phyloP scores from a whole-genome alignment of 202 grass and related monocot species.

The Digitaria exilis region DNA sequence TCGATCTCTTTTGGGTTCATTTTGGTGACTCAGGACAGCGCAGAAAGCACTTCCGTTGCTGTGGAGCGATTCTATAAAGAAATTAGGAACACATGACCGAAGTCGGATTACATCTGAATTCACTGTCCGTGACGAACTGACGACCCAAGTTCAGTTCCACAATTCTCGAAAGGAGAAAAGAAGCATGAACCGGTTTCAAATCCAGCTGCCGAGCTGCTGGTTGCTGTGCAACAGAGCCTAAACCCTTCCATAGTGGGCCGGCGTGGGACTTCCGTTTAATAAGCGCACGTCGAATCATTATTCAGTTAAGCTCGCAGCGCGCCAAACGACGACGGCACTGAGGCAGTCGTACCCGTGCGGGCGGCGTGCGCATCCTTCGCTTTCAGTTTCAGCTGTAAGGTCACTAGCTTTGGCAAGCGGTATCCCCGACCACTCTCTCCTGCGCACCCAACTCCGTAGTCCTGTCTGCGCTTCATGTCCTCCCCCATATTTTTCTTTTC shows the following conservation, averaged over 20 bases:
- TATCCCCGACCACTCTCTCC: neutral
- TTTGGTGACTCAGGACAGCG: neutral
- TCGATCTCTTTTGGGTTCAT: neutral
- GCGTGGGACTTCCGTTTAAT: neutral
- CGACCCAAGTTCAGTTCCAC: neutral
- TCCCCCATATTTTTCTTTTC: too few species aligned
- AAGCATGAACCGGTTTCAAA: neutral
- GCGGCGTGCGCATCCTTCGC: neutral
- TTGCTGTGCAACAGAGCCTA: neutral
- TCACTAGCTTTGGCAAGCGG: constrained; percentile 4
- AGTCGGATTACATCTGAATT: neutral
- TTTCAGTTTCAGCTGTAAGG: constrained; percentile 32
- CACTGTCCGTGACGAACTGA: neutral
- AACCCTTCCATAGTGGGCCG: neutral
- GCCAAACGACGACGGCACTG: neutral
- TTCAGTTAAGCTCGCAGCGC: neutral
- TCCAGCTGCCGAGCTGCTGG: neutral
- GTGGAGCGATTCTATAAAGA: neutral
- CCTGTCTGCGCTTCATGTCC: neutral
- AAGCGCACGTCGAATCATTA: constrained; percentile 25
- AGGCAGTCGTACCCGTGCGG: neutral
- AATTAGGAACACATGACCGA: too few species aligned
- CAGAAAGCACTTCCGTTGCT: neutral
- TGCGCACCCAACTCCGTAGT: constrained; percentile 25
- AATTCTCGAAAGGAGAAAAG: neutral